Conservation (phyloP, 768 basidiomycete species). For the Hebeloma cylindrosporum region DNA sequence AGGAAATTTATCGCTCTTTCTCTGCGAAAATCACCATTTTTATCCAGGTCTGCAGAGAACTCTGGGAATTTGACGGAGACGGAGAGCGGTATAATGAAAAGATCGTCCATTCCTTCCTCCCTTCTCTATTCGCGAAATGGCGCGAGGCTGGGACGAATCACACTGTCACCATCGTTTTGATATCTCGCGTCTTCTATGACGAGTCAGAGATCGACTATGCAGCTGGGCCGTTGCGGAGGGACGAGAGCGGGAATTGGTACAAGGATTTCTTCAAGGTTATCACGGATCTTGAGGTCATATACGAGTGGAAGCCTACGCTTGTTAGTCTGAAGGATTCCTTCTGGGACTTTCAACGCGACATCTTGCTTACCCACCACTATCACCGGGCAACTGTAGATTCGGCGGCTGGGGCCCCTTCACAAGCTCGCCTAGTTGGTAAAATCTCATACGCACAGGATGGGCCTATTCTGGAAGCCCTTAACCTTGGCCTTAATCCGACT, state of each 20-base stretch:
- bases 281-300: conserved; percentile 84
- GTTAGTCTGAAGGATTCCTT: conserved; percentile 86
- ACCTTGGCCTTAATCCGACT: conserved; percentile 87
- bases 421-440: conserved; percentile 71
- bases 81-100: conserved; percentile 97
- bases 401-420: conserved; percentile 46
- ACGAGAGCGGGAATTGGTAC: conserved; percentile 79
- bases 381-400: conserved; percentile 63
- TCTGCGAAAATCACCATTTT: conserved; percentile 93
- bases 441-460: conserved; percentile 91
- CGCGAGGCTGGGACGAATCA: conserved; percentile 84
- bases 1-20: conserved; percentile 84
- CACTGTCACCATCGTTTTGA: conserved; percentile 90
- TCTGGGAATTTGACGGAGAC: conserved; percentile 96
- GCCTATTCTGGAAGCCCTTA: conserved; percentile 92
- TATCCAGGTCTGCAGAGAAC: conserved; percentile 93
- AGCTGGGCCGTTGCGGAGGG: conserved; percentile 73
- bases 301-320: conserved; percentile 86
- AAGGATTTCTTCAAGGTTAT: conserved; percentile 98
- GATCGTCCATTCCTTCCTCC: conserved; percentile 95
- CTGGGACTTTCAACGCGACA: conserved; percentile 89
- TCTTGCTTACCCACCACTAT: conserved; percentile 86
- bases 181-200: conserved; percentile 91
- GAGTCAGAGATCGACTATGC: conserved; percentile 77
- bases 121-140: conserved; percentile 86